These are phyloP conservation scores for Metschnikowia drakensbergensis DNA, from an alignment of 805 yeast species.

Conservation along the genomic window DNA sequence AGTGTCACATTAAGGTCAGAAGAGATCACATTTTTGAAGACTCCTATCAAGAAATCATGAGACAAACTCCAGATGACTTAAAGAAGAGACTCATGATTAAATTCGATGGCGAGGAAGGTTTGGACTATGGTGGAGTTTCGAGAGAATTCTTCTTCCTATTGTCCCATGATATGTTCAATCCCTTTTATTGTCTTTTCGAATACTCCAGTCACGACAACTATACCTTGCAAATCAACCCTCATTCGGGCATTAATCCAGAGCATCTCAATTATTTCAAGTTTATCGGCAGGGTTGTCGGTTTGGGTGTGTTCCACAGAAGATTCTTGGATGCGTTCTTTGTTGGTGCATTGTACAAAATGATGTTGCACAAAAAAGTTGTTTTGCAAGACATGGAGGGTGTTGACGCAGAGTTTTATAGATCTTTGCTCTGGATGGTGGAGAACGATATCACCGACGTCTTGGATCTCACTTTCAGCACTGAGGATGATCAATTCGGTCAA, in stretches of 20 bases:
- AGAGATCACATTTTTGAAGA: constrained; percentile 96
- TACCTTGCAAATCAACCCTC: constrained; percentile 96
- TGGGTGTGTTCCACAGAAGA: constrained; percentile 97
- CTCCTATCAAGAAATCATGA: constrained; percentile 96
- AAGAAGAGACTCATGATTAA: constrained; percentile 97
- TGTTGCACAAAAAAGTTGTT: constrained; percentile 90
- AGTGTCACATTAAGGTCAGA: constrained; percentile 96
- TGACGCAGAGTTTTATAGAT: constrained; percentile 93
- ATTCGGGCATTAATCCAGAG: constrained; percentile 95
- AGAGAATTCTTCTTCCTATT: constrained; percentile 95
- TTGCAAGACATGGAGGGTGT: constrained; percentile 98
- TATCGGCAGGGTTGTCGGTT: constrained; percentile 96
- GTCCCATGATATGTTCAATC: constrained; percentile 98
- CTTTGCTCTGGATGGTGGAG: constrained; percentile 92
- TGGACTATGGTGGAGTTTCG: constrained; percentile 99
- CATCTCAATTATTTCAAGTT: constrained; percentile 97
- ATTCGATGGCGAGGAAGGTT: constrained; percentile 98
- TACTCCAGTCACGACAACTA: constrained; percentile 98
- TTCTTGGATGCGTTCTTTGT: constrained; percentile 97
- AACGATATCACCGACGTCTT: constrained; percentile 82
- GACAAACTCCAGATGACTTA: constrained; percentile 97
- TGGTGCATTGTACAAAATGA: constrained; percentile 97
- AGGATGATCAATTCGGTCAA: constrained; percentile 94
- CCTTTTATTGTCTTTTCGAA: constrained; percentile 94
- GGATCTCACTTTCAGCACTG: constrained; percentile 83